Percentiles rank a stretch among this genome's conserved stretches.
Evolutionary conservation across 495 filamentous ascomycete genomes (phyloP).

Genomic region (Evernia prunastri): DNA sequence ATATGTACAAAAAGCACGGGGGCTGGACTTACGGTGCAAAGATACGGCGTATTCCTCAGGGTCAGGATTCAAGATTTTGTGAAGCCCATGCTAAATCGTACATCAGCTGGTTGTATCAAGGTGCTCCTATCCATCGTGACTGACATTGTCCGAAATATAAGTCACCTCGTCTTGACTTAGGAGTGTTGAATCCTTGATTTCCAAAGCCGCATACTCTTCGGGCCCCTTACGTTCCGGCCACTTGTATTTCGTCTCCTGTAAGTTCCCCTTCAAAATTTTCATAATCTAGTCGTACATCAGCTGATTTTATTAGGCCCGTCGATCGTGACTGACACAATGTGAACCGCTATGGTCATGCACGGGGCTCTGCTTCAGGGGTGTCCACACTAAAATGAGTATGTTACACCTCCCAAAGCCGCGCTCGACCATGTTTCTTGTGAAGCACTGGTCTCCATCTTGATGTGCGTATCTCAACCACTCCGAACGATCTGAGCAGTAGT

Average conservation of each 20-base stretch:
- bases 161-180: conserved; percentile 61
- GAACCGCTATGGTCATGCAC: conserved; percentile 88
- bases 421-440: conserved; percentile 86
- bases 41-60: conserved; percentile 69
- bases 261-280: conserved; percentile 63
- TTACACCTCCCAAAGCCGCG: conserved; percentile 89
- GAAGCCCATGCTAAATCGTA: conserved; percentile 60
- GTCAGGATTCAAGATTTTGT: conserved; percentile 71
- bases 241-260: conserved; percentile 73
- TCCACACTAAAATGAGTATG: conserved; percentile 89
- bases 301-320: too few species aligned
- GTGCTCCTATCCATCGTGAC: conserved; percentile 16
- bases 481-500: conserved; percentile 55
- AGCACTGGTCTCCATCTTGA: conserved; percentile 55
- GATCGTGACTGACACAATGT: conserved; percentile 68
- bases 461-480: conserved; percentile 73
- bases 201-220: conserved; percentile 41
- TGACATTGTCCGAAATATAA: conserved; percentile 72
- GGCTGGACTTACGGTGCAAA: conserved; percentile 61
- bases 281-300: too few species aligned
- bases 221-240: conserved; percentile 55
- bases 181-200: conserved; percentile 38
- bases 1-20: background rate
- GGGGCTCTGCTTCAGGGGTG: conserved; percentile 72
- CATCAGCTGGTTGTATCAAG: background rate